Conservation (phyloP, 331 rosid species). For the Pyrus hybrid region DNA sequence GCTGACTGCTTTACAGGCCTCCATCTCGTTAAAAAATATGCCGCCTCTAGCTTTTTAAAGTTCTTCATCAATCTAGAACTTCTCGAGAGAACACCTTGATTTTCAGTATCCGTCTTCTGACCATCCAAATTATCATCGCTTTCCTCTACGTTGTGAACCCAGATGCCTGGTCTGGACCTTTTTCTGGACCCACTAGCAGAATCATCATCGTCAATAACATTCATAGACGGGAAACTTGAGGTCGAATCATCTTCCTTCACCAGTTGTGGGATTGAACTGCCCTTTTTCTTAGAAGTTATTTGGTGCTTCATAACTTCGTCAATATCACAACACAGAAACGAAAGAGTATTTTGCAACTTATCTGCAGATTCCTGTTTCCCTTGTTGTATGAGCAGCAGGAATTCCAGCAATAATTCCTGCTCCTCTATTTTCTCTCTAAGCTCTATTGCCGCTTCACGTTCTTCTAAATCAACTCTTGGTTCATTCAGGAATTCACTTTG, state of each 20-base stretch:
- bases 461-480: conserved; percentile 68
- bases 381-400: conserved; percentile 66
- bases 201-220: conserved; percentile 44
- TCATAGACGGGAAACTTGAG: conserved; percentile 52
- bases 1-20: conserved; percentile 42
- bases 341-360: conserved; percentile 68
- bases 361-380: conserved; percentile 69
- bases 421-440: conserved; percentile 76
- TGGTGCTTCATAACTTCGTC: conserved; percentile 76
- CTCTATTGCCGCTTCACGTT: conserved; percentile 82
- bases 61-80: conserved; percentile 78
- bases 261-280: conserved; percentile 32
- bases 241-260: conserved; percentile 40
- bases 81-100: conserved; percentile 38
- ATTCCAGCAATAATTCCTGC: conserved; percentile 80
- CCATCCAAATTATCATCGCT: conserved; percentile 51
- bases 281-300: conserved; percentile 43
- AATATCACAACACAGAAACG: conserved; percentile 71
- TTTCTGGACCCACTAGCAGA: conserved; percentile 67
- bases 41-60: conserved; percentile 86
- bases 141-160: conserved; percentile 34
- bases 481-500: conserved; percentile 77
- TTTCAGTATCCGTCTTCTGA: conserved; percentile 27
- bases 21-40: conserved; percentile 75
- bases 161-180: conserved; percentile 54